phyloP scores from a whole-genome alignment of 164 flowering plant genomes.

The Liquidambar formosana region DNA sequence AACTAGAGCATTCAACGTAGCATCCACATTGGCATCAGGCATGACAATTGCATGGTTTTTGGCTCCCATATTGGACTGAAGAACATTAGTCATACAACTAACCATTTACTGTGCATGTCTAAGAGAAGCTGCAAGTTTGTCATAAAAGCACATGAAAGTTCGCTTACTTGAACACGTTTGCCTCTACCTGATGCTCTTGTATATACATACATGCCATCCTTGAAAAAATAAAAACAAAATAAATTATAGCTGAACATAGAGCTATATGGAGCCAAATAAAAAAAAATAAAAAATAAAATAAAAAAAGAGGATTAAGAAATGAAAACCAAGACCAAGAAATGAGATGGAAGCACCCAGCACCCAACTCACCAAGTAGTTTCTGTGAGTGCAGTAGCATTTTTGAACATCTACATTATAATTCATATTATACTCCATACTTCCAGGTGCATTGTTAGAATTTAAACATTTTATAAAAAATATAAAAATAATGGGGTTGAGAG shows the following conservation, averaged over 20 bases:
- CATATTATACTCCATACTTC: no score
- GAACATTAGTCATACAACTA: background rate
- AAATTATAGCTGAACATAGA: background rate
- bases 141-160: constrained; percentile 2
- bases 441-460: no score
- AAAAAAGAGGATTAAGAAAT: no score
- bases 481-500: no score
- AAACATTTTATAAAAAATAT: no score
- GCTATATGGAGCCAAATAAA: no score
- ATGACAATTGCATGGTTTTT: constrained; percentile 86
- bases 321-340: no score
- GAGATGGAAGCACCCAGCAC: no score
- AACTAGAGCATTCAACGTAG: constrained; percentile 77
- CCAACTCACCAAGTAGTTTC: no score
- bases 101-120: background rate
- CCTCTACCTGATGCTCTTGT: constrained; percentile 84
- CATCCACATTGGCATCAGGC: constrained; percentile 89
- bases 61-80: constrained; percentile 84
- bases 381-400: no score
- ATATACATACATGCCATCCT: constrained; percentile 91
- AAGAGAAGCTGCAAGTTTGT: background rate
- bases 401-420: no score
- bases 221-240: constrained; percentile 8
- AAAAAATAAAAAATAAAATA: no score
- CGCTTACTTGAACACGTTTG: constrained; percentile 82